These are phyloP conservation scores for Xylaria acuta DNA, from an alignment of 495 filamentous ascomycete genomes.

Conservation along the genomic window DNA sequence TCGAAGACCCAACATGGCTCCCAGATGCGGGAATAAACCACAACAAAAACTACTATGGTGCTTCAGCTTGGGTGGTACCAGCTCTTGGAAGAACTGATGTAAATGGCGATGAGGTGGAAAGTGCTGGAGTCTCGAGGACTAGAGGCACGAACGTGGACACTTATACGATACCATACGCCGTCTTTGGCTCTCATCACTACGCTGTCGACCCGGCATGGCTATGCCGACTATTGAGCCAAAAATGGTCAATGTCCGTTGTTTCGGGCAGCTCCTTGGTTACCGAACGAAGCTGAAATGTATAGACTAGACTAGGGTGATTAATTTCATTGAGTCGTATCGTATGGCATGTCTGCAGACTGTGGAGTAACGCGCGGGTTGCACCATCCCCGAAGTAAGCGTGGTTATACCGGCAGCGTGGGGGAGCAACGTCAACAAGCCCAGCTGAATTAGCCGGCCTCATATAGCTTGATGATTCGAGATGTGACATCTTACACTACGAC, in stretches of 20 bases:
- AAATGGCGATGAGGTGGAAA: not conserved
- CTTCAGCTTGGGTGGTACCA: slow-evolving; percentile 42
- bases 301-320: slow-evolving; percentile 10
- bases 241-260: not conserved
- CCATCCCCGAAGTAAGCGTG: not conserved
- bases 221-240: slow-evolving; percentile 1
- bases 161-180: not conserved
- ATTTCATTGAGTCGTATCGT: slow-evolving; percentile 5
- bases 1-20: slow-evolving; percentile 15
- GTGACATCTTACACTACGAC: not conserved
- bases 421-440: not conserved
- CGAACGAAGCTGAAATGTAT: slow-evolving; percentile 20
- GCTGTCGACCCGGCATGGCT: not conserved
- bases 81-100: slow-evolving; percentile 9
- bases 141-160: not conserved
- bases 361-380: not conserved
- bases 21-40: slow-evolving; percentile 13
- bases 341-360: not conserved
- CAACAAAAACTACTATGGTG: slow-evolving; percentile 11
- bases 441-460: not conserved
- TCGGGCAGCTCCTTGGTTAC: not conserved
- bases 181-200: not conserved
- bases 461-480: slow-evolving; percentile 1
- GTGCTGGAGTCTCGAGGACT: not conserved
- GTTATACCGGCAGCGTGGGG: not conserved